Percentiles rank a stretch among this genome's conserved stretches.
Evolutionary conservation across 1,284 basidiomycete genomes (phyloP).

Genomic region (Athelia sp.): DNA sequence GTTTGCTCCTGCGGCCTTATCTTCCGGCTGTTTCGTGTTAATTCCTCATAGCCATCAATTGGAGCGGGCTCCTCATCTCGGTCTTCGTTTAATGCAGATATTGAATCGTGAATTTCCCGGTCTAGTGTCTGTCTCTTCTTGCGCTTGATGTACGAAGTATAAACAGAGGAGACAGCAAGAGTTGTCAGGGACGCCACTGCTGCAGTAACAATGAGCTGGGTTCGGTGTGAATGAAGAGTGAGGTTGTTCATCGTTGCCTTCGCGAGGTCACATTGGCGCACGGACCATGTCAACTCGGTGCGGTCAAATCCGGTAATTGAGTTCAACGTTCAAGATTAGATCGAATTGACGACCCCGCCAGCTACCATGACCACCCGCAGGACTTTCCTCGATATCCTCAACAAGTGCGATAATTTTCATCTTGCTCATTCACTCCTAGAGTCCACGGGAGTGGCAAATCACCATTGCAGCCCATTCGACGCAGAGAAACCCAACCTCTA

Average conservation of each 20-base stretch:
- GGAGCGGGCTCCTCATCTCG: slow-evolving; percentile 1
- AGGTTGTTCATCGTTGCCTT: slow-evolving; percentile 3
- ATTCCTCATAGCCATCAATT: slow-evolving; percentile 13
- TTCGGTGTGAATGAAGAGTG: slow-evolving; percentile 34
- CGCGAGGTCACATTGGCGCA: too few species aligned
- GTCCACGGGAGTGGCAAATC: too few species aligned
- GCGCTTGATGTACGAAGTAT: slow-evolving; percentile 43
- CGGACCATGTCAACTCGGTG: too few species aligned
- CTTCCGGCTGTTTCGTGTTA: neutral
- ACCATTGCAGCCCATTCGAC: slow-evolving; percentile 9
- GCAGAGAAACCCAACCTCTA: slow-evolving; percentile 44
- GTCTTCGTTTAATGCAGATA: slow-evolving; percentile 17
- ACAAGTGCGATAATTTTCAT: neutral
- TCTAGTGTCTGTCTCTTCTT: slow-evolving; percentile 50
- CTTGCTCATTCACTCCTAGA: neutral
- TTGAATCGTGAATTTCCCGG: slow-evolving; percentile 49
- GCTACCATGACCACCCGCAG: neutral
- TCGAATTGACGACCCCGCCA: too few species aligned
- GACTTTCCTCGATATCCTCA: neutral
- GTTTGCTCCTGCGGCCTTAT: slow-evolving; percentile 8
- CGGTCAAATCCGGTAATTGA: too few species aligned
- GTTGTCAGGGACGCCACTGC: slow-evolving; percentile 59
- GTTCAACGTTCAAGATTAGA: too few species aligned
- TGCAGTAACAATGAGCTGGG: slow-evolving; percentile 59
- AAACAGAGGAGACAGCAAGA: slow-evolving; percentile 49